A percentile compares a stretch with the other conserved stretches of the same genome.
Conservation (phyloP, 140 eudicot genomes). For the Senecio squalidus region DNA sequence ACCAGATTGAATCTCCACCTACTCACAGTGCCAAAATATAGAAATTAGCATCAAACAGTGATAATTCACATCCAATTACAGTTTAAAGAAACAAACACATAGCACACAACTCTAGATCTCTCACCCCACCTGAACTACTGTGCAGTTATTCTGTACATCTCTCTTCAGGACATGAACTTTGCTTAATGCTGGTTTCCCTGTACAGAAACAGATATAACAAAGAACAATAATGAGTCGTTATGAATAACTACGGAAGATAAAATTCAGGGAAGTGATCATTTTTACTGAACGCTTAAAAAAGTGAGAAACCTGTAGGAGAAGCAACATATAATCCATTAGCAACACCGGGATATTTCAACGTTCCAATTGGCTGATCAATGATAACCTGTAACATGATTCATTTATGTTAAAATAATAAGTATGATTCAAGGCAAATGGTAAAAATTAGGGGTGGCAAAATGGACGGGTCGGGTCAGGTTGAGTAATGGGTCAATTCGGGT, state of each 20-base stretch:
- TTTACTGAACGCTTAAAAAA: not conserved
- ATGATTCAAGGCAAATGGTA: not conserved
- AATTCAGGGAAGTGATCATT: conserved; percentile 2
- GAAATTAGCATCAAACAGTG: not conserved
- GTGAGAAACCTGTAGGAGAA: conserved; percentile 63
- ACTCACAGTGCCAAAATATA: conserved; percentile 21
- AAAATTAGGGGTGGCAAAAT: no score
- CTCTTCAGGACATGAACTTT: conserved; percentile 77
- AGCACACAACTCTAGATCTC: conserved; percentile 8
- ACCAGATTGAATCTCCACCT: conserved; percentile 98
- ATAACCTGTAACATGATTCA: conserved; percentile 42
- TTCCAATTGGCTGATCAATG: conserved; percentile 82
- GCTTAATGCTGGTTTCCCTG: conserved; percentile 96
- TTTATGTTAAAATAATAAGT: conserved; percentile 6
- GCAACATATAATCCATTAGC: conserved; percentile 97
- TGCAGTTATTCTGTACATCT: conserved; percentile 47
- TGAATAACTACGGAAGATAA: conserved; percentile 1
- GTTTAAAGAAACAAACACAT: conserved; percentile 7
- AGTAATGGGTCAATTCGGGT: no score
- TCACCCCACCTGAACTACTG: conserved; percentile 67
- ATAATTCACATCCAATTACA: not conserved
- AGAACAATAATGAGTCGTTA: not conserved
- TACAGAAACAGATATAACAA: not conserved
- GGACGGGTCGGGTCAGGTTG: no score
- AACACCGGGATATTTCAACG: conserved; percentile 76